Conservation (phyloP, 1,139 yeast species). For the Yamadazyma mexicana region DNA sequence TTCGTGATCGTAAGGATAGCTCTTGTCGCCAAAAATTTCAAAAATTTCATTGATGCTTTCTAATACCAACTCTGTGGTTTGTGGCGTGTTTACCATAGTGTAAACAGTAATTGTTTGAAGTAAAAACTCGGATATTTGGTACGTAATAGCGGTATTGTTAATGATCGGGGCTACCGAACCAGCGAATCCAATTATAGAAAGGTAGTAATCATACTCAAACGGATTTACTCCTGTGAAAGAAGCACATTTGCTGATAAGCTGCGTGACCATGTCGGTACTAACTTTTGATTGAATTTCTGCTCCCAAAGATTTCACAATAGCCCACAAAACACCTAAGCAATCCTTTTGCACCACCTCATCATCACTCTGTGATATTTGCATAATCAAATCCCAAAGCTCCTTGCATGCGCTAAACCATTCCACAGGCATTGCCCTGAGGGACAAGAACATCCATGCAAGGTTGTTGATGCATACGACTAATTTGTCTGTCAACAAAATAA, state of each 20-base stretch:
- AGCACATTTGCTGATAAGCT: conserved; percentile 23
- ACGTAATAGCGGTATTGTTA: conserved; percentile 47
- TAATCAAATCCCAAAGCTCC: conserved; percentile 38
- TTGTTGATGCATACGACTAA: conserved; percentile 71
- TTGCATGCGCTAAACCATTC: conserved; percentile 34
- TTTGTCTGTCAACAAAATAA: conserved; percentile 47
- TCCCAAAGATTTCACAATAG: conserved; percentile 48
- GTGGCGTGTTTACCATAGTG: conserved; percentile 14
- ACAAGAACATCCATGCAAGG: conserved; percentile 53
- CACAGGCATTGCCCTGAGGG: conserved; percentile 33
- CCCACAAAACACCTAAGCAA: conserved; percentile 63
- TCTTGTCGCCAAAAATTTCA: conserved; percentile 80
- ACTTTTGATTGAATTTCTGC: conserved; percentile 28
- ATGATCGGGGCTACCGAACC: conserved; percentile 54
- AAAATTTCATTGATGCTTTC: conserved; percentile 67
- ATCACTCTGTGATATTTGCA: conserved; percentile 17
- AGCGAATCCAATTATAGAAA: conserved; percentile 50
- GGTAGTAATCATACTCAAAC: conserved; percentile 23
- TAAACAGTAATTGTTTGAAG: conserved; percentile 28
- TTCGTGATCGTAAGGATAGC: conserved; percentile 62
- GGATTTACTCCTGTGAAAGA: conserved; percentile 8
- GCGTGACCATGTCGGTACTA: conserved; percentile 24
- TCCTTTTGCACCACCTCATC: conserved; percentile 40
- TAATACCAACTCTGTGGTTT: conserved; percentile 42
- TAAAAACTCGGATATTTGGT: conserved; percentile 47